Percentiles rank a stretch among this genome's conserved stretches.
Conservation (phyloP, 805 yeast species). For the Metschnikowia arizonensis region DNA sequence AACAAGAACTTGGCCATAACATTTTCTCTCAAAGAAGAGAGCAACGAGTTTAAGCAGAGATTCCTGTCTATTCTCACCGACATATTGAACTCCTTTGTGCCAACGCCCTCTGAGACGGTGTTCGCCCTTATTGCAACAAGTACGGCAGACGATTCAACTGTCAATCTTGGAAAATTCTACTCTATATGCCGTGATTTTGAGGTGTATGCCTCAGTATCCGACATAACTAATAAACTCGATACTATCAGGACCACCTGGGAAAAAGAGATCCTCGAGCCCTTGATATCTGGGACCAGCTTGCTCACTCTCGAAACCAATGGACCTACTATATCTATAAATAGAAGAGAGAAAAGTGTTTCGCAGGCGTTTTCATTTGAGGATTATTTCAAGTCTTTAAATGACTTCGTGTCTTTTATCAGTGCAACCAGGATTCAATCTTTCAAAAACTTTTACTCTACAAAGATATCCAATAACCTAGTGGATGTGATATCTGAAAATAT, state of each 20-base stretch:
- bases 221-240: slow-evolving; percentile 7
- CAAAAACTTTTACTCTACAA: slow-evolving; percentile 25
- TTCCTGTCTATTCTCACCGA: slow-evolving; percentile 7
- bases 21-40: slow-evolving; percentile 5
- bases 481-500: slow-evolving; percentile 31
- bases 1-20: slow-evolving; percentile 11
- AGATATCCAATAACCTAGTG: slow-evolving; percentile 28
- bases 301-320: slow-evolving; percentile 9
- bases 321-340: neutral
- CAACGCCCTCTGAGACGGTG: neutral
- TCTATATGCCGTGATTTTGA: slow-evolving; percentile 8
- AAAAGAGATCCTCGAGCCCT: slow-evolving; percentile 10
- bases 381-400: slow-evolving; percentile 24
- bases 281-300: slow-evolving; percentile 8
- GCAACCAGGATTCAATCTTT: slow-evolving; percentile 20
- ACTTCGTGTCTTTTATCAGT: slow-evolving; percentile 31
- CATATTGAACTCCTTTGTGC: slow-evolving; percentile 8
- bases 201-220: slow-evolving; percentile 9
- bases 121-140: slow-evolving; percentile 4
- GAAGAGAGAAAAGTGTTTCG: neutral
- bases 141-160: neutral
- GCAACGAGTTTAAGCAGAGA: neutral
- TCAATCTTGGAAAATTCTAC: slow-evolving; percentile 5
- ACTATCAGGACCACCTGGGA: slow-evolving; percentile 13
- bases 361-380: slow-evolving; percentile 3